Evolutionary conservation across 2,329 filamentous ascomycete species (phyloP), one percentile per base, ranked within the genome.

Genomic region (Penicillium sp.): DNA sequence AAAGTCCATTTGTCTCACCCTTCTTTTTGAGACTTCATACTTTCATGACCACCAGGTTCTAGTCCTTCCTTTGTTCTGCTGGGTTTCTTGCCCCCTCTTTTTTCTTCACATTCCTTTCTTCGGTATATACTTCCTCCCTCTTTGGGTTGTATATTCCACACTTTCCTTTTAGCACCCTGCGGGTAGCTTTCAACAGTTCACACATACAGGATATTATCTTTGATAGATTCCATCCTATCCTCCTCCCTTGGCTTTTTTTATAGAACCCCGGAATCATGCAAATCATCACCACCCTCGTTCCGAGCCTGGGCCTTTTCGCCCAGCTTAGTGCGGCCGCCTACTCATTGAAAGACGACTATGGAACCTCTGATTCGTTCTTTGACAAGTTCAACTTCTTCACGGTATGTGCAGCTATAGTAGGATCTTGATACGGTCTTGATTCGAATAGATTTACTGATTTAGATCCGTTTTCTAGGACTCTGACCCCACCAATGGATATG

Each of bases 401-500:
- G 7, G 74, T 77, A 67, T 46, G 73, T 66, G 21, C n/a, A 10
- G 16, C 16, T 19, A 21, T 36, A 54, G 34, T 44, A 16, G 11
- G 21, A 45, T 45, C 28, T 45, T 29, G 19, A 21, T 14, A 21
- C 28, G 14, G 18, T 26, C 23, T 29, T 34, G 14, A 43, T 36
- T 26, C 13, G 2, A 24, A 31, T 33, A 34, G 5, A 31, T 21
- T 51, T 48, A 42, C 50, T 54, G 42, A 59, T 26, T 7, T 28
- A 10, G 4, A 7, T 28, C 26, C 24, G 9, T 23, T 7, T 9
- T 19, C 34, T 42, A 79, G 76, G 71, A 55, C 14, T 18, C 63
- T 3, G 91, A 94, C 66, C 90, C 90, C 0, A 94, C 90, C 2
- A 65, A 86, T 58, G 91, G 90, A 28, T 91, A 86, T 64, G 90